Base-by-base conservation (phyloP, 345 rosid genomes). In the Lumnitzera racemosa region DNA sequence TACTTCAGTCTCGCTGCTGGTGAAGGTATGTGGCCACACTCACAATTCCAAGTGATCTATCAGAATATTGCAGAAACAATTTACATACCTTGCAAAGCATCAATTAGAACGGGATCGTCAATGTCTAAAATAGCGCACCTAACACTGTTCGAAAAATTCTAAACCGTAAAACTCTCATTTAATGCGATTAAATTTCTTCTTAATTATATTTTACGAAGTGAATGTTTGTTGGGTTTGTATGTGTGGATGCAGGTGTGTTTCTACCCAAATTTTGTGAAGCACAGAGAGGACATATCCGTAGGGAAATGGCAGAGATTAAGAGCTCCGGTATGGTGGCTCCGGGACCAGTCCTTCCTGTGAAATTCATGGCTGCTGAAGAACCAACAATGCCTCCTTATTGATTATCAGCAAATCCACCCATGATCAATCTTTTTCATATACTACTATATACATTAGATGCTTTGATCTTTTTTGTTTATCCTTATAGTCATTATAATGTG, bases 1-100 rank as follows among this genome's bases (percentile, higher is more conserved):
- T 88, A 81, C 81, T 85, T 76, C 83, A 88, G 86, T 56, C 68
- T 90, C 61, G 97, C 96, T 29, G 84, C 87, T 62, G 97, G 91
- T 10, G 97, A 90, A 90, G 97, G 97, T 90, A 64, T n/a, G 12
- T 8, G 27, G 11, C 11, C 31, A 27, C 31, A 5, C 31, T 27
- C 20, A 20, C 20, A 20, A 20, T 20, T 20, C 20, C 20, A 20
- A 20, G 20, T 20, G 20, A 20, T 20, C 20, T 20, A 20, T 20
- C 20, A 20, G 20, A 20, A 20, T 20, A 20, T 20, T 20, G 20
- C 20, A 20, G 20, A 20, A 20, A 20, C 20, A 20, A 20, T 20
- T 20, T 20, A 20, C 20, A 20, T 20, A 20, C 20, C 1, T 20
- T 20, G 20, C 20, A 20, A 20, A 20, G 20, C 1, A 20, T 20